These are phyloP conservation scores for Periconia sp. DNA, from an alignment of 2,329 filamentous ascomycete species.

Conservation along the genomic window DNA sequence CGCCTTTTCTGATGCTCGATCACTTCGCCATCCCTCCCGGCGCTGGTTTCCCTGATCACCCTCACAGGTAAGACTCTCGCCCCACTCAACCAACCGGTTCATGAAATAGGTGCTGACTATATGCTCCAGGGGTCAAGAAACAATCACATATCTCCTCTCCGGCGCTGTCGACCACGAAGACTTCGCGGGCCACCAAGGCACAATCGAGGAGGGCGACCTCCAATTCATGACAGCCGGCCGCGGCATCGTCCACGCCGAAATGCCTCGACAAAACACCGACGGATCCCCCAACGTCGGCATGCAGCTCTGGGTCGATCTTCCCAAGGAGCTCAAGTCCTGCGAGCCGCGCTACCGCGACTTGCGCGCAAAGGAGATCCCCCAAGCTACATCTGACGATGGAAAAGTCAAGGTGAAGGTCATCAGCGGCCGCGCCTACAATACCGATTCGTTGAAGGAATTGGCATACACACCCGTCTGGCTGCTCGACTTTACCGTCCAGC, in stretches of 20 bases:
- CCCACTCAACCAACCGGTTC: neutral
- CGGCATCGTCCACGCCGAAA: slow-evolving; percentile 94
- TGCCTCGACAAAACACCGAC: slow-evolving; percentile 79
- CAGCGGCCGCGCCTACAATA: slow-evolving; percentile 77
- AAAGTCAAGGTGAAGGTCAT: slow-evolving; percentile 87
- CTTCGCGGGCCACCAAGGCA: slow-evolving; percentile 83
- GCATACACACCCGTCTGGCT: slow-evolving; percentile 98
- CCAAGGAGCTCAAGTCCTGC: slow-evolving; percentile 77
- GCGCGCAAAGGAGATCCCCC: slow-evolving; percentile 74
- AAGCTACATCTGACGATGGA: slow-evolving; percentile 68
- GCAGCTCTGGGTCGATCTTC: slow-evolving; percentile 95
- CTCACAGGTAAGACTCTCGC: slow-evolving; percentile 48
- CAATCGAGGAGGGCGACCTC: slow-evolving; percentile 81
- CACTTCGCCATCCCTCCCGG: slow-evolving; percentile 78
- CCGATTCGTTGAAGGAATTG: slow-evolving; percentile 85
- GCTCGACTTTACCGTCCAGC: slow-evolving; percentile 77
- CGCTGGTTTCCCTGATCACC: slow-evolving; percentile 88
- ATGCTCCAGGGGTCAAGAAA: slow-evolving; percentile 70
- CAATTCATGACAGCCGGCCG: slow-evolving; percentile 97
- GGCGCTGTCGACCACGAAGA: slow-evolving; percentile 91
- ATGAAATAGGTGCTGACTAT: neutral
- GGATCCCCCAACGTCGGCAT: slow-evolving; percentile 80
- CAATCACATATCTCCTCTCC: slow-evolving; percentile 84
- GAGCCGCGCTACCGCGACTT: slow-evolving; percentile 93
- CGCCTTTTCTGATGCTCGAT: slow-evolving; percentile 94